Conservation (phyloP, 1,284 basidiomycete species). For the Rhodotorula sp. region DNA sequence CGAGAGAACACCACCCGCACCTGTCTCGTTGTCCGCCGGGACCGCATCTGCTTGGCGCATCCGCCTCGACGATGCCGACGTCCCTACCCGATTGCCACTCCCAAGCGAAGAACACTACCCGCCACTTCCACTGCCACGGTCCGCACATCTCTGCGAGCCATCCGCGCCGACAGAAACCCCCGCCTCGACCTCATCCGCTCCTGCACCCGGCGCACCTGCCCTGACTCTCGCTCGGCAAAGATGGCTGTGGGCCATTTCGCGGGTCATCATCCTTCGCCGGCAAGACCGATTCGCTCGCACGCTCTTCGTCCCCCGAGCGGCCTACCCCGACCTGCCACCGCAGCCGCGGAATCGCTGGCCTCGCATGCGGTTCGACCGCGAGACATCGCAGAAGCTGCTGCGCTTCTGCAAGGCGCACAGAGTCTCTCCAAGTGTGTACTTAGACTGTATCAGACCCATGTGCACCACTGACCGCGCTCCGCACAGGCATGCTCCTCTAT, state of each 20-base stretch:
- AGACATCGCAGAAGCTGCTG: slow-evolving; percentile 3
- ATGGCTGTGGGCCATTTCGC: slow-evolving; percentile 35
- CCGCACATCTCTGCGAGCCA: not conserved
- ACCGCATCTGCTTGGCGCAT: not conserved
- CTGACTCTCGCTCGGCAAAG: slow-evolving; percentile 5
- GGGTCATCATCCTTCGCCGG: not conserved
- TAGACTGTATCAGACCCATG: no score
- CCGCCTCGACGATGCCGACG: not conserved
- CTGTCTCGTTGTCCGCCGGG: not conserved
- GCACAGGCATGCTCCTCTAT: slow-evolving; percentile 38
- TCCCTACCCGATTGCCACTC: slow-evolving; percentile 9
- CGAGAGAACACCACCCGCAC: fast-evolving
- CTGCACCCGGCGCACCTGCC: not conserved
- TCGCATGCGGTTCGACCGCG: not conserved
- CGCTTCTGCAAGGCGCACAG: slow-evolving; percentile 10
- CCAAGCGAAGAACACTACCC: slow-evolving; percentile 28
- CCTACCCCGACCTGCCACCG: not conserved
- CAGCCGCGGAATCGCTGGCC: slow-evolving; percentile 21
- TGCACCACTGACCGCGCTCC: no score
- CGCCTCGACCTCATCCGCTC: not conserved
- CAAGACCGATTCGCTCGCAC: slow-evolving; percentile 3
- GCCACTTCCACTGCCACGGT: not conserved
- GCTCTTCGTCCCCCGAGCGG: slow-evolving; percentile 7
- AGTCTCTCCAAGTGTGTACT: slow-evolving; percentile 29
- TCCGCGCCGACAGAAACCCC: not conserved